Evolutionary conservation across 495 filamentous ascomycete species (phyloP).

Genomic region (Pseudevernia furfuracea): DNA sequence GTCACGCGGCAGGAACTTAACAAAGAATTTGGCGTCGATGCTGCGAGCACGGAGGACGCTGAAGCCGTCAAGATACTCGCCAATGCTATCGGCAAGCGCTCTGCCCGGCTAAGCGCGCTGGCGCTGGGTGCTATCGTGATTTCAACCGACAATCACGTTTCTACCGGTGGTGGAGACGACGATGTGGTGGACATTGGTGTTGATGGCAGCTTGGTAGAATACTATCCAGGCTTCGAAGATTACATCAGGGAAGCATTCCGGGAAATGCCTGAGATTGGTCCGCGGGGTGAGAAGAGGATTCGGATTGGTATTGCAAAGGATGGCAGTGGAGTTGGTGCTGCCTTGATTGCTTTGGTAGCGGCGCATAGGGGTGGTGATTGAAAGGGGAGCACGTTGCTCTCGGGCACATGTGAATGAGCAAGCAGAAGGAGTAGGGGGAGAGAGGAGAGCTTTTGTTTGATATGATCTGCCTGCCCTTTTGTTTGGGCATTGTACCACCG

Average conservation of each 20-base stretch:
- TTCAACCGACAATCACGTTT: constrained; percentile 57
- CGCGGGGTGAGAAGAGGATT: constrained; percentile 30
- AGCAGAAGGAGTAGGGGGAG: neutral
- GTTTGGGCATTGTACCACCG: neutral
- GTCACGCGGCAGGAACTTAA: constrained; percentile 69
- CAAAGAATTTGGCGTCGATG: constrained; percentile 61
- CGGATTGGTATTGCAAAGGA: constrained; percentile 35
- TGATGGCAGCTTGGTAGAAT: constrained; percentile 30
- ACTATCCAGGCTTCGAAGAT: constrained; percentile 30
- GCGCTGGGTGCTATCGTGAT: constrained; percentile 77
- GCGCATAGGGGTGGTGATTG: constrained; percentile 20
- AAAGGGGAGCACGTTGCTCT: neutral
- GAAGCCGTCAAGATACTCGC: constrained; percentile 72
- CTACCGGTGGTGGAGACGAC: constrained; percentile 27
- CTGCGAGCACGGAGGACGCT: constrained; percentile 67
- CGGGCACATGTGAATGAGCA: neutral
- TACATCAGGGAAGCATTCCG: constrained; percentile 32
- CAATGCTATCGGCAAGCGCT: constrained; percentile 76
- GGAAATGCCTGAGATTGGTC: constrained; percentile 31
- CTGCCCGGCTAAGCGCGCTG: constrained; percentile 80
- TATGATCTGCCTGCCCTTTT: neutral
- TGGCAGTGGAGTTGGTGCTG: constrained; percentile 37
- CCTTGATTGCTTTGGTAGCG: constrained; percentile 33
- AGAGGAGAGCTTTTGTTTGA: neutral
- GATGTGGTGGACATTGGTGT: constrained; percentile 29